Percentiles rank a stretch among this genome's conserved stretches.
Conservation (phyloP, 495 filamentous ascomycete species). For the Neurospora sp. region DNA sequence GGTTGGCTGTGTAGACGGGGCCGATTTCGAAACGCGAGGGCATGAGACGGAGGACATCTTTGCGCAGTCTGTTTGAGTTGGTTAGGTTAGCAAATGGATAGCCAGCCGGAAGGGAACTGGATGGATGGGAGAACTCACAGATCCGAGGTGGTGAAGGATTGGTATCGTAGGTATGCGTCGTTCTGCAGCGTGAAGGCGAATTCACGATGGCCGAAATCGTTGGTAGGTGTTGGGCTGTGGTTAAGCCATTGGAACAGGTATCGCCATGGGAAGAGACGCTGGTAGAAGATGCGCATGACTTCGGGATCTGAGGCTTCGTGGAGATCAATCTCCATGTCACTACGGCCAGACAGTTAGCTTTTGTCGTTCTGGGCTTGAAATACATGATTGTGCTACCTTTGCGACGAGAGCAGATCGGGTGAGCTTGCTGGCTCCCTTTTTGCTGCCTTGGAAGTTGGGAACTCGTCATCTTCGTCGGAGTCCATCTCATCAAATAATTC, state of each 20-base stretch:
- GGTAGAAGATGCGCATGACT: slow-evolving; percentile 84
- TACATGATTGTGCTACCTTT: slow-evolving; percentile 11
- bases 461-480: slow-evolving; percentile 72
- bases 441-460: slow-evolving; percentile 36
- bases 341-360: background rate
- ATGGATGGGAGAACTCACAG: slow-evolving; percentile 41
- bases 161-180: slow-evolving; percentile 85
- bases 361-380: background rate
- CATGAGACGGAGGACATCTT: slow-evolving; percentile 76
- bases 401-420: slow-evolving; percentile 20
- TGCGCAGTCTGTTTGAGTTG: slow-evolving; percentile 54
- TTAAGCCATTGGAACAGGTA: slow-evolving; percentile 97
- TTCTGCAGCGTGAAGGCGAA: slow-evolving; percentile 88
- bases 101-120: background rate
- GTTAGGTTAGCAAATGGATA: background rate
- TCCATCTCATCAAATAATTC: slow-evolving; percentile 71
- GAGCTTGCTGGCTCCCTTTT: slow-evolving; percentile 18
- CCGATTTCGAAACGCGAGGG: slow-evolving; percentile 96
- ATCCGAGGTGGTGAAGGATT: slow-evolving; percentile 77
- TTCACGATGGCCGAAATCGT: slow-evolving; percentile 86
- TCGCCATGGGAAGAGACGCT: slow-evolving; percentile 90
- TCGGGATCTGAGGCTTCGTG: slow-evolving; percentile 55
- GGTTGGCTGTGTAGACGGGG: slow-evolving; percentile 86
- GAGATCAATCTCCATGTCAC: background rate
- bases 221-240: slow-evolving; percentile 73